Evolutionary conservation across 2,329 filamentous ascomycete genomes (phyloP), one percentile per base, ranked within the genome.

Genomic region (Pseudogymnoascus sp.): DNA sequence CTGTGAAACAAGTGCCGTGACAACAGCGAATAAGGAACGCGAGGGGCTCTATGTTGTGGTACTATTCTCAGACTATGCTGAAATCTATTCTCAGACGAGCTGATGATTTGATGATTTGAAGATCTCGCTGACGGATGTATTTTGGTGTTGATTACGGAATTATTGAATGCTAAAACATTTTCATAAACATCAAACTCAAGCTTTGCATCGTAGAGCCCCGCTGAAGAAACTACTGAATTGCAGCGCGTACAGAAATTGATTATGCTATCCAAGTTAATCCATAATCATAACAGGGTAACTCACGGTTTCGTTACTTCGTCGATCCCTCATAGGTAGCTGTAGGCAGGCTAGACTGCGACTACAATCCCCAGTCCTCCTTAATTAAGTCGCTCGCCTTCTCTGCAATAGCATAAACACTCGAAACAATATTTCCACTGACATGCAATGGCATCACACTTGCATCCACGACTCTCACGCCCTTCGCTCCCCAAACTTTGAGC

Each of bases 401-500:
- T n/a, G 89, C 91, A 69, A 93, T 84, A 59, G 84, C 86, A 72
- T 95, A 76, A 6, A 95, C 90, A 2, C 90, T 94, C 70, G 93
- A 77, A 90, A 93, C 92, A 65, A 89, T 90, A 78, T 94, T 94
- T 74, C 92, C 87, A 61, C 84, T 88, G 53, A 89, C 81, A 83
- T 93, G 92, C 68, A 89, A 87, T 0, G 91, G 91, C 79, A 94
- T 93, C 62, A 94, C 83, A 71, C 90, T 89, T 0, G 91, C 90
- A 73, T 95, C 90, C 1, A 89, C 89, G 68, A 94, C 90, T 64
- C 91, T 83, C 66, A 93, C 76, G 56, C 84, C 84, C 77, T 84
- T 83, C 67, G 92, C 76, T 1, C 89, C 90, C 35, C 84, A 80
- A 38, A 94, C 79, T 77, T 83, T 87, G 65, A 95, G 77, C 71